Evolutionary conservation across 441 rosid species (phyloP).

Genomic region (Bocquillonia castaneifolia): DNA sequence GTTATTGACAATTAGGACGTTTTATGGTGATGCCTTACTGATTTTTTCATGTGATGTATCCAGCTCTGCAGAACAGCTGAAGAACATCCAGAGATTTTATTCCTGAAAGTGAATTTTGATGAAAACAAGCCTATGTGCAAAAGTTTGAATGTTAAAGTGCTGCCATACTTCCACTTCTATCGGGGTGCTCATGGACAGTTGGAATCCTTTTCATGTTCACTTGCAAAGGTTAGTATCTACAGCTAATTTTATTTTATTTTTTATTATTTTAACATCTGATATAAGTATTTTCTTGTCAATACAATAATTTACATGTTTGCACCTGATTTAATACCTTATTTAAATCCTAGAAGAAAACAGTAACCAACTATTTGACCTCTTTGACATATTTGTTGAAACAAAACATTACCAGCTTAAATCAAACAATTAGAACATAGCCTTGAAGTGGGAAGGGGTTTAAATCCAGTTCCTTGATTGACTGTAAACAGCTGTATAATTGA

Average conservation of each 20-base stretch:
- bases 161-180: slow-evolving; percentile 92
- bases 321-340: background rate
- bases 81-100: slow-evolving; percentile 69
- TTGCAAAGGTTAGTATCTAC: slow-evolving; percentile 63
- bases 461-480: background rate
- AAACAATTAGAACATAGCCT: background rate
- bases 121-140: slow-evolving; percentile 96
- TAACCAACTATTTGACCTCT: background rate
- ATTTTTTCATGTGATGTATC: slow-evolving; percentile 12
- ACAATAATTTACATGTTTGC: too few relatives aligned
- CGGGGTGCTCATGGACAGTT: slow-evolving; percentile 87
- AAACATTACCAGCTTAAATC: background rate
- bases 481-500: background rate
- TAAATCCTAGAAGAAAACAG: background rate
- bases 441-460: background rate
- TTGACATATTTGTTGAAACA: background rate
- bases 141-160: slow-evolving; percentile 85
- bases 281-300: slow-evolving; percentile 13
- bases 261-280: background rate
- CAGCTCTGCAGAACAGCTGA: slow-evolving; percentile 89
- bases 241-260: background rate
- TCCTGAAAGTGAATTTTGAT: slow-evolving; percentile 89
- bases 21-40: slow-evolving; percentile 5
- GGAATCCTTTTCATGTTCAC: slow-evolving; percentile 94
- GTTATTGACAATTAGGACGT: background rate